Base-by-base conservation (phyloP, 352 stramenopile genomes). In the Phytopythium mirpurense region DNA sequence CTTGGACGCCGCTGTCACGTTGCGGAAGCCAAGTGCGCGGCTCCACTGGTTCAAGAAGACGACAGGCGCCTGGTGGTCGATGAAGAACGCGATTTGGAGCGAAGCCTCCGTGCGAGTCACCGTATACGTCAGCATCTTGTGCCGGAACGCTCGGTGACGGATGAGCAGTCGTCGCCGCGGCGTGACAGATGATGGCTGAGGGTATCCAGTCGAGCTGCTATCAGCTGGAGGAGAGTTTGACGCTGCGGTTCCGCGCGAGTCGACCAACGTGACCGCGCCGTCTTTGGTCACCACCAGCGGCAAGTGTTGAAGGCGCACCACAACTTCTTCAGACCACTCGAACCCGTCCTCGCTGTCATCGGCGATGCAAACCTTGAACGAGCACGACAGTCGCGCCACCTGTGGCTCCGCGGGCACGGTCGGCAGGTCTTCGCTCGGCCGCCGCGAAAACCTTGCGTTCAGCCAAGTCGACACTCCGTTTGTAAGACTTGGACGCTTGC, bases 81-180 rank as follows among this genome's bases (percentile, higher is more conserved):
- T 56, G 31, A 88, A 90, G 36, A 93, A 68, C 12, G 86, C 41
- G 41, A 93, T 64, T 24, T 85, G 65, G 35, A 89, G 76, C 14
- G 67, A 74, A 2, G 63, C 63, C 9, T 60, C 64, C 8, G 68
- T 68, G 38, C 75, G 68, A 24, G 70, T 78, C 41, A 87, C 71
- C 0, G 79, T 87, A 45, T 77, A 84, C n/a, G 83, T 88, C 18
- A 91, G 53, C 72, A 90, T 83, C 32, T 73, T 63, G 48, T 92
- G 78, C 12, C 49, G 62, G 21, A 78, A 78, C 2, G 31, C 50
- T n/a, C 44, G 50, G 16, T 84, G 67, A 2, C 68, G 80, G 38
- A 93, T 66, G 2, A 93, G 49, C n/a, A 86, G 50, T 40, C 80
- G 72, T 47, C 81, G 68, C 49, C 81, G 62, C 11, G 67, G 56